phyloP scores from a whole-genome alignment of 2,329 filamentous ascomycete genomes.

The Celoporthe dispersa region DNA sequence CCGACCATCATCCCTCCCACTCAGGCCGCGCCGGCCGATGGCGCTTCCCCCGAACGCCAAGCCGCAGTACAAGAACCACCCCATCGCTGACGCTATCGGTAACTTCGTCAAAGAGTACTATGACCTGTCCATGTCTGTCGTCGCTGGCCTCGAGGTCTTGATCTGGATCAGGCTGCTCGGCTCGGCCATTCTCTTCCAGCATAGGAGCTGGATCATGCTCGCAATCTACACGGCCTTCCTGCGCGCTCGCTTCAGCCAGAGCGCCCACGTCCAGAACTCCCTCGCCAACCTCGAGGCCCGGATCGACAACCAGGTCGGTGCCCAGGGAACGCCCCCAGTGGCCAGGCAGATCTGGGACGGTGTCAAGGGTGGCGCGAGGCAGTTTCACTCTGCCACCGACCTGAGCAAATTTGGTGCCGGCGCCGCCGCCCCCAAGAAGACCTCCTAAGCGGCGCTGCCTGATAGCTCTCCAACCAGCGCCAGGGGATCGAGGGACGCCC shows the following conservation, averaged over 20 bases:
- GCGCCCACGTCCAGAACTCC: slow-evolving; percentile 86
- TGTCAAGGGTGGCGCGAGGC: slow-evolving; percentile 72
- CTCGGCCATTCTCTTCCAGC: slow-evolving; percentile 84
- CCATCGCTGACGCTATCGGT: slow-evolving; percentile 81
- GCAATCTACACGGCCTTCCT: slow-evolving; percentile 89
- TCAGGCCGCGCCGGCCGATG: slow-evolving; percentile 55
- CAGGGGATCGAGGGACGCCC: too few relatives aligned
- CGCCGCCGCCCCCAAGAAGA: slow-evolving; percentile 66
- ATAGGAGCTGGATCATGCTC: slow-evolving; percentile 88
- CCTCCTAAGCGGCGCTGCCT: slow-evolving; percentile 47
- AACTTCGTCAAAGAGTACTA: slow-evolving; percentile 98
- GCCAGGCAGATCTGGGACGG: slow-evolving; percentile 80
- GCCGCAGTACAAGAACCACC: slow-evolving; percentile 57
- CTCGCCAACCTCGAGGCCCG: slow-evolving; percentile 74
- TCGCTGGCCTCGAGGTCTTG: slow-evolving; percentile 83
- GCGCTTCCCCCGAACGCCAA: slow-evolving; percentile 62
- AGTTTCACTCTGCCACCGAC: slow-evolving; percentile 82
- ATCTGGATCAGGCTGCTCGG: slow-evolving; percentile 84
- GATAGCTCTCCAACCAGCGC: neutral
- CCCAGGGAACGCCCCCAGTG: slow-evolving; percentile 83
- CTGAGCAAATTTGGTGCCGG: slow-evolving; percentile 71
- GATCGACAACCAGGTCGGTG: slow-evolving; percentile 80
- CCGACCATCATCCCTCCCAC: slow-evolving; percentile 78
- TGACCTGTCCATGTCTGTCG: slow-evolving; percentile 91
- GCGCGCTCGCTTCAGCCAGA: slow-evolving; percentile 87